Conservation (phyloP, 2,329 filamentous ascomycete species). For the Penicillium sp. region DNA sequence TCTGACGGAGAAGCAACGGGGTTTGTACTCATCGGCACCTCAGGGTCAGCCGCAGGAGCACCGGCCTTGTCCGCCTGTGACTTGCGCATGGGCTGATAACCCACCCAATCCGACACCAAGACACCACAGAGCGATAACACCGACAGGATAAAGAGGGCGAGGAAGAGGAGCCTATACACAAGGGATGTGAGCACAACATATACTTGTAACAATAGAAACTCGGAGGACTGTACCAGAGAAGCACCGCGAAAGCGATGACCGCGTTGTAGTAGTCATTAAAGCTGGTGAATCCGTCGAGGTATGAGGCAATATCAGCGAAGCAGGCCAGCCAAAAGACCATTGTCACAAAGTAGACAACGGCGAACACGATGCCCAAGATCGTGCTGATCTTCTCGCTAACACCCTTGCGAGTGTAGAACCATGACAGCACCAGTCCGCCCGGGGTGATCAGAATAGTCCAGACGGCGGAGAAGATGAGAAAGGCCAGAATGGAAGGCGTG, state of each 20-base stretch:
- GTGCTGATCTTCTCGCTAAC: constrained; percentile 18
- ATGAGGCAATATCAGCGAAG: constrained; percentile 29
- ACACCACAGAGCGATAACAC: constrained; percentile 31
- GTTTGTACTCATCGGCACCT: constrained; percentile 17
- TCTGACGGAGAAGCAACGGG: constrained; percentile 10
- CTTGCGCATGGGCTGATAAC: constrained; percentile 24
- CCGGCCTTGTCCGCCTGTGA: neutral
- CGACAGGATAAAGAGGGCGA: constrained; percentile 28
- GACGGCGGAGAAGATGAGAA: constrained; percentile 26
- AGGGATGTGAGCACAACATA: neutral
- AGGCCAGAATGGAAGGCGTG: constrained; percentile 22
- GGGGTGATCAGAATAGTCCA: constrained; percentile 28
- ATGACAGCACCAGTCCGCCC: constrained; percentile 22
- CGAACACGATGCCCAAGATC: constrained; percentile 20
- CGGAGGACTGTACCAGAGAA: constrained; percentile 25
- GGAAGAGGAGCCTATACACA: constrained; percentile 27
- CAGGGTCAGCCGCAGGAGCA: constrained; percentile 5
- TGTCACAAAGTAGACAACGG: constrained; percentile 28
- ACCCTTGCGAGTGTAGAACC: constrained; percentile 19
- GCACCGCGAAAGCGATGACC: constrained; percentile 30
- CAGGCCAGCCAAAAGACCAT: constrained; percentile 33
- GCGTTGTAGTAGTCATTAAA: constrained; percentile 22
- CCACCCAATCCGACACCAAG: constrained; percentile 26
- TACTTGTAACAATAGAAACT: neutral
- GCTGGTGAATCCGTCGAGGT: constrained; percentile 9